Base-by-base conservation (phyloP, 2,329 filamentous ascomycete genomes). In the Fusarium sp. region DNA sequence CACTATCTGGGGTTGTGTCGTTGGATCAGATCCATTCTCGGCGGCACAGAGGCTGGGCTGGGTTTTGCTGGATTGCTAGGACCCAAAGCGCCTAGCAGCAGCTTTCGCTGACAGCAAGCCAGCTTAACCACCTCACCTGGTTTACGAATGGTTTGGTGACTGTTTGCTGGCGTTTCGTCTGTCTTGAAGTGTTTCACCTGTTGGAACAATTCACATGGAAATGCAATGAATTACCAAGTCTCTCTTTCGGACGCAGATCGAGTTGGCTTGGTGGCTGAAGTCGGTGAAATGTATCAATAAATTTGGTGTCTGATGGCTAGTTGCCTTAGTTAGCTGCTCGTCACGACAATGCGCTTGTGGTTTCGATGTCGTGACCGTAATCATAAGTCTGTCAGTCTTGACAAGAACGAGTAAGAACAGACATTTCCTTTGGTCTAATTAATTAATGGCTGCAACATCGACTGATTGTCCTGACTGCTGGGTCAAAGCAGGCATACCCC, bases 11-110 rank as follows among this genome's bases (percentile, higher is more conserved):
- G 71, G 71, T 70, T 57, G 50, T 59, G 64, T 73, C 62, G 70
- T 73, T 70, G 74, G 71, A 74, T 73, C 68, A 71, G 71, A 73
- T 74, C 70, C 71, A 74, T 74, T 73, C 70, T 74, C 62, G 71
- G 71, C 71, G 68, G 57, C 68, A 68, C 71, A 63, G 58, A 46
- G 63, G 56, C 71, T 67, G 67, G 59, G 50, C 54, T 69, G 60
- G 60, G 66, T 56, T 22, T 61, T n/a, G 53, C 65, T 72, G 57
- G 51, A 10, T 11, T 33, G 32, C 39, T 46, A 19, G 66, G 68
- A 60, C 66, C 59, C 37, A 57, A 67, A 65, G 62, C 58, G 50
- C 49, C 51, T 62, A 59, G 61, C 49, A 59, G 61, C 49, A 63
- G 43, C 56, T 62, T 62, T 53, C 62, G 56, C 65, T 49, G 48